Conservation (phyloP, 2,329 filamentous ascomycete species). For the Ascochyta fabae region DNA sequence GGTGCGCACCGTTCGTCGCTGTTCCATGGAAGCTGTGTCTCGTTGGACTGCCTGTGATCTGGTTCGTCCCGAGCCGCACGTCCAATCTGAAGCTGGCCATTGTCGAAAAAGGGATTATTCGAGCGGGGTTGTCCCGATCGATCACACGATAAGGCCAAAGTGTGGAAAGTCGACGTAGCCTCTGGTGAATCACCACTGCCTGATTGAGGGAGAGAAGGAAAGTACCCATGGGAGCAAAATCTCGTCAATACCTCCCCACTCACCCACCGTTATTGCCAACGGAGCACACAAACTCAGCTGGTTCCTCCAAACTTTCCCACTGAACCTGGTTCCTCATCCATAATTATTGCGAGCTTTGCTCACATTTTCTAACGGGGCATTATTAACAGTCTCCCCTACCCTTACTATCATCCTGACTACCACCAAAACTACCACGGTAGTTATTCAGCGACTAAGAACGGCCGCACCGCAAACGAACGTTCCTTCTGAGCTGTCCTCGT, state of each 20-base stretch:
- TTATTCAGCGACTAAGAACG: slow-evolving; percentile 1
- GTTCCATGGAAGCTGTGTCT: not conserved
- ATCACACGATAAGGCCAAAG: slow-evolving; percentile 7
- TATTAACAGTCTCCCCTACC: not conserved
- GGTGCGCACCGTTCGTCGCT: not conserved
- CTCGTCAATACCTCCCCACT: slow-evolving; percentile 3
- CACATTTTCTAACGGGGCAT: not conserved
- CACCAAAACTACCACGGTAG: slow-evolving; percentile 3
- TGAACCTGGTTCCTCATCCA: not conserved
- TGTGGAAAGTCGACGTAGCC: not conserved
- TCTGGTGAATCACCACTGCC: slow-evolving; percentile 14
- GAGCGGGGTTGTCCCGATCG: slow-evolving; percentile 10
- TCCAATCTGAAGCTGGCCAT: slow-evolving; percentile 4
- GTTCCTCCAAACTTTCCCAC: not conserved
- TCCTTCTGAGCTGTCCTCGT: not conserved
- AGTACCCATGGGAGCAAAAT: slow-evolving; percentile 9
- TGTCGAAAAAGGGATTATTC: not conserved
- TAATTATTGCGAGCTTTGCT: not conserved
- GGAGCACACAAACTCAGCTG: slow-evolving; percentile 4
- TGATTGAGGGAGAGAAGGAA: slow-evolving; percentile 4
- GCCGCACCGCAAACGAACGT: not conserved
- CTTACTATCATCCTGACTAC: not conserved
- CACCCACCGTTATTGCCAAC: slow-evolving; percentile 9
- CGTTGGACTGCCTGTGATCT: slow-evolving; percentile 5
- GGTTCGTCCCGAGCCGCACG: slow-evolving; percentile 1